A percentile compares a stretch with the other conserved stretches of the same genome.
Evolutionary conservation across 768 basidiomycete species (phyloP).

Genomic region (Suillus tomentosus): DNA sequence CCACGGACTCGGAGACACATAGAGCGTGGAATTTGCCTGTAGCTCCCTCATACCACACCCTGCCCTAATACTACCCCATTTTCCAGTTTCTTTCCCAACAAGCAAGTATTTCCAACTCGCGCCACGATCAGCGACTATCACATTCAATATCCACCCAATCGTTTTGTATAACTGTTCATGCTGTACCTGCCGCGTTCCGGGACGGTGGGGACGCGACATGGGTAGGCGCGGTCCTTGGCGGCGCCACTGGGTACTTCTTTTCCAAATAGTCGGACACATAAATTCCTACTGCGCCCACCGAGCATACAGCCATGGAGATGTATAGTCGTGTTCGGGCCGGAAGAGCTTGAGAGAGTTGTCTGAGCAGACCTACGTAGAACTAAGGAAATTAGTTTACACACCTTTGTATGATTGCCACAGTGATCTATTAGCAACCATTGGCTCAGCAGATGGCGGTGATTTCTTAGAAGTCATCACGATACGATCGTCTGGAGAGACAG

Average conservation of each 20-base stretch:
- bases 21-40: neutral
- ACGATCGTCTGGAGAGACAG: neutral
- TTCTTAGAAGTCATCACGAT: conserved; percentile 10
- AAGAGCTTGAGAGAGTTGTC: conserved; percentile 40
- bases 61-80: neutral
- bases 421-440: conserved; percentile 20
- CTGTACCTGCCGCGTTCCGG: neutral
- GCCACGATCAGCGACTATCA: neutral
- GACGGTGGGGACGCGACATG: neutral
- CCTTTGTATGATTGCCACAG: conserved; percentile 51
- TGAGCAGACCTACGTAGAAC: conserved; percentile 17
- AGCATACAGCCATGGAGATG: conserved; percentile 50
- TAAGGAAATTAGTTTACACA: conserved; percentile 17
- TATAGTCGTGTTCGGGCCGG: conserved; percentile 54
- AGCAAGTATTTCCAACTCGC: neutral
- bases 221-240: neutral
- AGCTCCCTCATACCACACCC: neutral
- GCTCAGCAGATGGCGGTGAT: conserved; percentile 11
- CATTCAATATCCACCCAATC: conserved; percentile 6
- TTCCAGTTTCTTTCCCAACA: neutral
- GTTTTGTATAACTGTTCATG: conserved; percentile 1
- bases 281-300: conserved; percentile 49
- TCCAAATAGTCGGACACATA: conserved; percentile 55
- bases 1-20: conserved; percentile 8
- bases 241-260: conserved; percentile 34